Evolutionary conservation across 192 early-diverging fungal genomes (phyloP), one percentile per base, ranked within the genome.

Genomic region (Obelidium mucronatum): DNA sequence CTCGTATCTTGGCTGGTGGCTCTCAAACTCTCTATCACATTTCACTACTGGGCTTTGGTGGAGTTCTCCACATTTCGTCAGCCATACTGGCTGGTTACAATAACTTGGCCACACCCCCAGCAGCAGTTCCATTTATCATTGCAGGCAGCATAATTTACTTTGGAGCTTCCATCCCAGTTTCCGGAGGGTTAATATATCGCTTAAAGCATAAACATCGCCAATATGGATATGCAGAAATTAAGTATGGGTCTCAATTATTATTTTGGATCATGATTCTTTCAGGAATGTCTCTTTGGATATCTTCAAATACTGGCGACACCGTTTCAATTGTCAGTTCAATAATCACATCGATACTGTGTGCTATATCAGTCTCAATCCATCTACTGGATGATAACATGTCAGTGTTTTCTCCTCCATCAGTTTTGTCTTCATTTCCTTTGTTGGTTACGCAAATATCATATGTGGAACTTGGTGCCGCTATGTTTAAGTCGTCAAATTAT

Each of bases 391-490:
- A 56, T 35, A 72, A 58, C 37, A 72, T 54, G 3, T 6, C 17
- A 35, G n/a, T 36, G 22, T 72, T 72, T 58, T 53, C 22, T 39
- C 69, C 69, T 5, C 69, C 69, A 22, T 72, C 69, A 58, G 35
- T 72, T 34, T 36, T 72, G 6, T 8, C 69, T 56, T 40, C 51
- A 36, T 54, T 72, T n/a, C 69, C 69, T 19, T 56, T 35, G 15
- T 72, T 72, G 33, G 33, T 58, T 13, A 56, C 48, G 3, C 69
- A 72, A 72, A 36, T 72, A 28, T 54, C 69, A n/a, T 56, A 56
- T 54, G 37, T 72, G 5, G 69, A 54, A 30, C 3, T 58, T 72
- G 69, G 69, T 19, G 69, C 53, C 4, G 35, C 37, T 6, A 35
- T 72, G 19, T 72, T 58, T 54, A 72, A 72, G 48, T n/a, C 66